Conservation (phyloP, 495 filamentous ascomycete genomes). For the Rostrohypoxylon terebratum region DNA sequence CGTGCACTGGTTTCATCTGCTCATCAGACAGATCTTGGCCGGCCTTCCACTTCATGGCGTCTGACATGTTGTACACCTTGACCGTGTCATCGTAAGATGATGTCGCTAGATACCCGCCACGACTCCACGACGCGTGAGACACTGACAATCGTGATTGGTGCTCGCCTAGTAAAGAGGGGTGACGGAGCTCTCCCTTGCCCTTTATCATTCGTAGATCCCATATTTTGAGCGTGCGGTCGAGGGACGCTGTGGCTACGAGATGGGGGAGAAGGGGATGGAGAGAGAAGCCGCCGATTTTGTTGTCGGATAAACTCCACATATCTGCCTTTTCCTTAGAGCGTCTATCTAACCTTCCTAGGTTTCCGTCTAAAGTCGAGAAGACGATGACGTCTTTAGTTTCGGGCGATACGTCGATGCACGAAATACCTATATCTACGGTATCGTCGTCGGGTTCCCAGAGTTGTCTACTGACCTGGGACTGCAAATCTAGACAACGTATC, state of each 20-base stretch:
- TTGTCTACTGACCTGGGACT: constrained; percentile 79
- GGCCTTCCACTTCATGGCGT: constrained; percentile 71
- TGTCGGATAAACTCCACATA: constrained; percentile 82
- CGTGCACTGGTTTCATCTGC: constrained; percentile 74
- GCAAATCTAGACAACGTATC: constrained; percentile 86
- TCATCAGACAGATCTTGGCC: constrained; percentile 68
- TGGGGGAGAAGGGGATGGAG: constrained; percentile 81
- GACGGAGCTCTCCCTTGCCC: constrained; percentile 60
- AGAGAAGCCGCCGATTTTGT: constrained; percentile 96
- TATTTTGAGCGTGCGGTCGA: constrained; percentile 88
- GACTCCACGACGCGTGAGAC: constrained; percentile 89
- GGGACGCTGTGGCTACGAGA: constrained; percentile 87
- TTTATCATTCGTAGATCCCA: constrained; percentile 92
- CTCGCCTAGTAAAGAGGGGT: constrained; percentile 79
- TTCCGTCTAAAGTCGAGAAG: constrained; percentile 87
- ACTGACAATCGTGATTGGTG: constrained; percentile 87
- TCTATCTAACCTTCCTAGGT: constrained; percentile 81
- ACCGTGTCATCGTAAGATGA: constrained; percentile 94
- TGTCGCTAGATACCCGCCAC: constrained; percentile 84
- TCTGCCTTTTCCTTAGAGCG: constrained; percentile 70
- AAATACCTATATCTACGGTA: constrained; percentile 79
- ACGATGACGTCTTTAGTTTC: constrained; percentile 79
- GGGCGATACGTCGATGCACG: constrained; percentile 79
- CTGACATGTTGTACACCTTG: constrained; percentile 85
- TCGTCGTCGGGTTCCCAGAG: constrained; percentile 78